A percentile compares a stretch with the other conserved stretches of the same genome.
Conservation (phyloP, 1,139 yeast genomes). For the Yamadazyma triangularis region DNA sequence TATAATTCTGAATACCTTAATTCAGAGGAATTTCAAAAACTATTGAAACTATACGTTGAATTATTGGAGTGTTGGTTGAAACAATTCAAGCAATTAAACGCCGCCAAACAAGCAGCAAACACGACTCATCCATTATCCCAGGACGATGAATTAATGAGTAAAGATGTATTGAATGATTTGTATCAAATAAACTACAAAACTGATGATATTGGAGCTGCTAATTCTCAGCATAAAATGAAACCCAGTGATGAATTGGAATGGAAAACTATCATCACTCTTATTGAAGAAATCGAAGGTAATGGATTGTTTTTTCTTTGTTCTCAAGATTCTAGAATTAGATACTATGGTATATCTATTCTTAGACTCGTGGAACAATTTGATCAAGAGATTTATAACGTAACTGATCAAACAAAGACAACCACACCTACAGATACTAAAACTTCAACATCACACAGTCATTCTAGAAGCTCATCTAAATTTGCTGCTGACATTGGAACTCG, state of each 20-base stretch:
- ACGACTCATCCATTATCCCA: slow-evolving; percentile 26
- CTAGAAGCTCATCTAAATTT: slow-evolving; percentile 62
- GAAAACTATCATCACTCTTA: slow-evolving; percentile 73
- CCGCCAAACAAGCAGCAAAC: slow-evolving; percentile 15
- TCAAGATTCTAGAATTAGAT: slow-evolving; percentile 73
- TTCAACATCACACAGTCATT: slow-evolving; percentile 32
- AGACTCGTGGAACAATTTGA: slow-evolving; percentile 81
- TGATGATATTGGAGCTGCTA: slow-evolving; percentile 27
- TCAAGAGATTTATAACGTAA: slow-evolving; percentile 61
- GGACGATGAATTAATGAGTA: slow-evolving; percentile 37
- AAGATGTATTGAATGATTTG: slow-evolving; percentile 40
- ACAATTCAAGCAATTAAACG: slow-evolving; percentile 39
- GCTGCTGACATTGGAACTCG: slow-evolving; percentile 80
- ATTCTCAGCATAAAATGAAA: slow-evolving; percentile 22
- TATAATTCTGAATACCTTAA: slow-evolving; percentile 54
- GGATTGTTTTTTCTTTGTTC: slow-evolving; percentile 90
- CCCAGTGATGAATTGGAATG: slow-evolving; percentile 69
- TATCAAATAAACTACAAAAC: slow-evolving; percentile 41
- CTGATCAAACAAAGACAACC: slow-evolving; percentile 15
- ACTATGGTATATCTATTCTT: slow-evolving; percentile 69
- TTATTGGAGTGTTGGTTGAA: slow-evolving; percentile 77
- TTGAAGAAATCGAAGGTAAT: slow-evolving; percentile 94
- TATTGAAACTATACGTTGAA: slow-evolving; percentile 72
- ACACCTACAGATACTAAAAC: slow-evolving; percentile 1
- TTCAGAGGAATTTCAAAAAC: slow-evolving; percentile 52